Base-by-base conservation (phyloP, 805 yeast genomes). In the Tetrapisispora nanseiensis region DNA sequence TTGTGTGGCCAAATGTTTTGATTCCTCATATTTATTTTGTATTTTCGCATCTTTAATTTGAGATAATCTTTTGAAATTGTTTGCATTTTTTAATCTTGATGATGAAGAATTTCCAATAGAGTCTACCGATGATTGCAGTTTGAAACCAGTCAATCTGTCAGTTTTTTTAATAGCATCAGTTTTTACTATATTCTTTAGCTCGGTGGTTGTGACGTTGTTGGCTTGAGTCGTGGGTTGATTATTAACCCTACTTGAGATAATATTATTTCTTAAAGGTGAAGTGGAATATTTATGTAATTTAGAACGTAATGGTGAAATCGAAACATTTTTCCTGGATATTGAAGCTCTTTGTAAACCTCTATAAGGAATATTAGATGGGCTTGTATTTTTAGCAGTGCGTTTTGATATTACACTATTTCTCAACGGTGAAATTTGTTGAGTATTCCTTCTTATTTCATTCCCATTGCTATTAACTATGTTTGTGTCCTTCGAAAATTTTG, bases 141-240 rank as follows among this genome's bases (percentile, higher is more conserved):
- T 62, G 38, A 61, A 55, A 32, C 52, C 57, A 4, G 63, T 59
- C 31, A 57, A 35, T 37, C 59, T 46, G 39, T 59, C 59, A 36
- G 48, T 51, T 13, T 33, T 22, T n/a, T 28, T 39, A 16, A 19
- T 9, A 20, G 15, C 8, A 13, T 28, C 30, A 13, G 21, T 15
- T 23, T 23, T 36, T 13, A 13, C n/a, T 27, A 8, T 19, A 20
- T 11, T 26, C 16, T 27, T 28, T 29, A 22, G 13, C 31, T 20
- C 12, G 15, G 16, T 24, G 19, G 16, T 13, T 24, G 22, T n/a
- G 15, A 12, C 6, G 22, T 18, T 5, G 4, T 19, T 19, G 23
- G 18, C 29, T 23, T 9, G 23, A 18, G n/a, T n/a, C n/a, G n/a
- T n/a, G n/a, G n/a, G n/a, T n/a, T n/a, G n/a, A n/a, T n/a, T n/a